A percentile compares a stretch with the other conserved stretches of the same genome.
Conservation (phyloP, 2,329 filamentous ascomycete species). For the Colletotrichum ledebouriae region DNA sequence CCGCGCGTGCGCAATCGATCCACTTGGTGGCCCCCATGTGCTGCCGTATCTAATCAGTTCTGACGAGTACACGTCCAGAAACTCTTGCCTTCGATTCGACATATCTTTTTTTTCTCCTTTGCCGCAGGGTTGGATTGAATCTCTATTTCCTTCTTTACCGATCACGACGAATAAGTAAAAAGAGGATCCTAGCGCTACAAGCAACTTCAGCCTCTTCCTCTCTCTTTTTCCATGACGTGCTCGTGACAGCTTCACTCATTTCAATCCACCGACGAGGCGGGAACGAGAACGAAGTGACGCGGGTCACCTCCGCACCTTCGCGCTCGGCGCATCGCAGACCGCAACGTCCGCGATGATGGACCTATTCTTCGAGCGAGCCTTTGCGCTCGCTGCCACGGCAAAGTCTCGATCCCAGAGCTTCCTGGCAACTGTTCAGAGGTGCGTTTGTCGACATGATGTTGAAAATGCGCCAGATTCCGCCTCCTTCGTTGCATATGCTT, state of each 20-base stretch:
- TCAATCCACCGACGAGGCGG: conserved; percentile 4
- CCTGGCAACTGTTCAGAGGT: conserved; percentile 26
- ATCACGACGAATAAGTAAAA: conserved; percentile 6
- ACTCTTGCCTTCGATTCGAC: neutral
- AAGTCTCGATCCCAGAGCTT: conserved; percentile 15
- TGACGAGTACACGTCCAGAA: conserved; percentile 20
- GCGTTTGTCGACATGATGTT: neutral
- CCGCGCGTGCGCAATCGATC: conserved; percentile 13
- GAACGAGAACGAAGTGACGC: neutral
- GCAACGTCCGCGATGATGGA: conserved; percentile 24
- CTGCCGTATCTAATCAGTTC: conserved; percentile 31
- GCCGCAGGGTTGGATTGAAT: neutral
- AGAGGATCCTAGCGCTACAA: neutral
- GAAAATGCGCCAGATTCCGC: neutral
- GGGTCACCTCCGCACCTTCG: conserved; percentile 9
- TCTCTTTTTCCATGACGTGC: conserved; percentile 32
- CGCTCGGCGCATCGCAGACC: neutral
- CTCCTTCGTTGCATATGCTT: neutral
- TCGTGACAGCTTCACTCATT: conserved; percentile 15
- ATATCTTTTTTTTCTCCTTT: neutral
- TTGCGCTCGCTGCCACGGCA: conserved; percentile 28
- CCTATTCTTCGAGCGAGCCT: conserved; percentile 26
- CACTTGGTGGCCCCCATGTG: conserved; percentile 24
- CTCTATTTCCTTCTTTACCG: neutral
- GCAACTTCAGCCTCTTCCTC: neutral